Base-by-base conservation (phyloP, 2,329 filamentous ascomycete species). In the Nemania sp. region DNA sequence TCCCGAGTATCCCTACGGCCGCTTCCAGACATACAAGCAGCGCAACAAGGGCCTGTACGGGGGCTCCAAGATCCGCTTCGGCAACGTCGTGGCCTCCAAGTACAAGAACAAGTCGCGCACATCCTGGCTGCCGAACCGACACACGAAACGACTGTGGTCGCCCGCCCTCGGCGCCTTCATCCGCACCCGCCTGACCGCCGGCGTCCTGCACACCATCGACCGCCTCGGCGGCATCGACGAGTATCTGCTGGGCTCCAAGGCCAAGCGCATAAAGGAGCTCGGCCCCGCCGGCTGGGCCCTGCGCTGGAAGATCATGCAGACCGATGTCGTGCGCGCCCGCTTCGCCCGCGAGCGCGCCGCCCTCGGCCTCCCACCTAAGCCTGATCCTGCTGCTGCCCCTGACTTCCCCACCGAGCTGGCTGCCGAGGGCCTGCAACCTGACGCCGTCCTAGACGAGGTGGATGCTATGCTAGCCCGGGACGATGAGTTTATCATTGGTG, bases 261-360 rank as follows among this genome's bases (percentile, higher is more conserved):
- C 91, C 18, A 87, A 85, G 47, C 88, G 96, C 71, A 86, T 98
- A 77, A 92, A 90, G 83, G 93, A 97, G 80, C 84, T 99, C 65
- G 96, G 96, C 5, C 89, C 95, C 60, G 91, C 91, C 72, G 96
- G 96, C 6, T 99, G 96, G 96, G 89, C 90, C 74, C 82, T 99
- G 76, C 86, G 96, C 72, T 98, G 94, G 92, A 88, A 92, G 70
- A 84, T 99, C 69, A 93, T 98, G 90, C 93, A 95, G 82, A 94
- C 90, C 4, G 76, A 77, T 1, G 81, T 82, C 22, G 87, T 97
- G 58, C 89, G 90, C 78, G 86, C 87, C 72, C 84, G 87, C 72
- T 92, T 94, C 77, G 86, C 86, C 49, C 78, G 82, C 57, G 86
- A 97, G 82, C 85, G 93, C 68, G 81, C 84, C 66, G 82, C 82